These are phyloP conservation scores for Capsicum pubescens DNA, from an alignment of 257 asterid species.

Conservation along the genomic window DNA sequence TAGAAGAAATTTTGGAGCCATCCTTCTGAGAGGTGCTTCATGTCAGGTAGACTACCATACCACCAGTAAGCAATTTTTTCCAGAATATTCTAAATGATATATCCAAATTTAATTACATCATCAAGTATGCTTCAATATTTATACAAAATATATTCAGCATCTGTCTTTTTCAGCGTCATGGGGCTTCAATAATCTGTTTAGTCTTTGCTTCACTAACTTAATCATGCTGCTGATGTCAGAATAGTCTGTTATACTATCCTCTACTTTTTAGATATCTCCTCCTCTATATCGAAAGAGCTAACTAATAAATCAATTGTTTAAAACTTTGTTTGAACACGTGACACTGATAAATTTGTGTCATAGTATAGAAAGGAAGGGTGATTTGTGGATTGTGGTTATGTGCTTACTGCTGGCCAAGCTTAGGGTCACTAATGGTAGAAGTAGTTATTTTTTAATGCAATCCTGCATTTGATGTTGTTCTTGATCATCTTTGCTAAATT, in stretches of 20 bases:
- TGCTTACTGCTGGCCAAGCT: background rate
- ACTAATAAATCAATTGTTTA: background rate
- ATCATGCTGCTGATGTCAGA: background rate
- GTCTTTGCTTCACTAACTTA: slow-evolving; percentile 8
- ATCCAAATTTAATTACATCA: too few species aligned
- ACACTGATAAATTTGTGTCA: too few species aligned
- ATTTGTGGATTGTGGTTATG: slow-evolving; percentile 11
- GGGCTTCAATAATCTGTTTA: slow-evolving; percentile 84
- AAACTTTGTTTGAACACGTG: too few species aligned
- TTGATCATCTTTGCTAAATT: slow-evolving; percentile 12
- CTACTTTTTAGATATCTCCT: background rate
- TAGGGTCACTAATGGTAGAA: slow-evolving; percentile 1
- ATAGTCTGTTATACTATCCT: background rate
- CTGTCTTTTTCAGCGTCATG: slow-evolving; percentile 62
- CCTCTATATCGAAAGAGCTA: background rate
- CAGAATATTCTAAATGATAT: too few species aligned
- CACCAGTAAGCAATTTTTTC: too few species aligned
- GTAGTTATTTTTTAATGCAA: background rate
- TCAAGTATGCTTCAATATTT: too few species aligned
- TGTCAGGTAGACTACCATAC: too few species aligned
- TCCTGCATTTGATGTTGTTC: background rate
- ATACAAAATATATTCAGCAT: background rate
- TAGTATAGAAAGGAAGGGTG: background rate
- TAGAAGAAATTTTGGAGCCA: too few species aligned
- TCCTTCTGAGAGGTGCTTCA: too few species aligned